Base-by-base conservation (phyloP, 2,329 filamentous ascomycete genomes). In the Fusarium subtropicale region DNA sequence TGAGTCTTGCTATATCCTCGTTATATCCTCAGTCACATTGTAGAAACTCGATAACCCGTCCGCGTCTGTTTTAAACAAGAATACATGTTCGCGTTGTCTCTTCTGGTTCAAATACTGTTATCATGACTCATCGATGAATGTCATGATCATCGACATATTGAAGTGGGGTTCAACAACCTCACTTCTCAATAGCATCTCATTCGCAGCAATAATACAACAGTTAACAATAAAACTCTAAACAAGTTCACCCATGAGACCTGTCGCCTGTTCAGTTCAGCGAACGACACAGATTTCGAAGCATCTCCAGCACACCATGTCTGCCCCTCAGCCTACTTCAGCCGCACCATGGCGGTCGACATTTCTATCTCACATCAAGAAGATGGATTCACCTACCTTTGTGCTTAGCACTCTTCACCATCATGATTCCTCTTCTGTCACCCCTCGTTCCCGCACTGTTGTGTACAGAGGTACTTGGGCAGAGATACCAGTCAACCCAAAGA, bases 381-480 rank as follows among this genome's bases (percentile, higher is more conserved):
- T 87, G 81, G 68, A 79, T 41, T 75, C 80, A n/a, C 82, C 85
- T 9, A 80, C 80, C 54, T 87, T 88, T 74, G 79, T 79, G 24
- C 81, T 89, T 51, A 81, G 82, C 74, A 87, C 86, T 3, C 75
- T 88, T 18, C 85, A 85, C 64, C 75, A 78, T 24, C 67, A 75
- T 26, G 64, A 76, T 1, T 78, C 45, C 71, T 80, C 11, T 20
- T 82, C 85, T 0, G 78, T 78, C 67, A 60, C 75, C 7, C 86
- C 89, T 2, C 87, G 92, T 56, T 91, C 88, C 11, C 88, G 94
- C 55, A 94, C 89, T 74, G 96, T 94, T 80, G 89, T 97, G 75
- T 95, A 89, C 81, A 91, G 95, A 64, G 93, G 94, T 71, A 90
- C 97, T 81, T 97, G 92, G 88, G 90, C 89, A 1, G 85, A 86